Evolutionary conservation across 2,329 filamentous ascomycete species (phyloP).

Genomic region (Sclerotinia minor): DNA sequence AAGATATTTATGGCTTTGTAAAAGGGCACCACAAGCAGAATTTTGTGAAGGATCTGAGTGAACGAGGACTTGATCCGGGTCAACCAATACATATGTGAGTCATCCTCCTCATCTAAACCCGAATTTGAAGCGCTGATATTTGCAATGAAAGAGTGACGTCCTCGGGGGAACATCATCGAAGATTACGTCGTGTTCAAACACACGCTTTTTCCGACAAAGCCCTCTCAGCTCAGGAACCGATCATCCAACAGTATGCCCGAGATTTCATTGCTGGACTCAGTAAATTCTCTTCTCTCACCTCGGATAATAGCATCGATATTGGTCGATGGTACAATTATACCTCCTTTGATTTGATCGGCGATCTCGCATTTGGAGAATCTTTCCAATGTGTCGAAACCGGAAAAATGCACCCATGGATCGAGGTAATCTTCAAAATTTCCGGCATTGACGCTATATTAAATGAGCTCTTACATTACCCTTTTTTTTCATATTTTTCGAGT

Average conservation of each 20-base stretch:
- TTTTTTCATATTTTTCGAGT: too few relatives aligned
- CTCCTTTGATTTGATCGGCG: constrained; percentile 46
- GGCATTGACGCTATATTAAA: neutral
- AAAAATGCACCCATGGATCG: constrained; percentile 13
- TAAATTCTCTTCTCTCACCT: constrained; percentile 11
- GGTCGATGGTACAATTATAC: constrained; percentile 42
- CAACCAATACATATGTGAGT: neutral
- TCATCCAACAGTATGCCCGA: constrained; percentile 18
- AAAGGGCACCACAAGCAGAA: constrained; percentile 6
- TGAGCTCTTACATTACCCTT: neutral
- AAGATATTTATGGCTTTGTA: constrained; percentile 24
- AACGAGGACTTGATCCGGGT: rapidly evolving
- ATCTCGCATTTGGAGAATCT: constrained; percentile 48
- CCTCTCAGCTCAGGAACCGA: constrained; percentile 39
- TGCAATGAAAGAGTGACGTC: neutral
- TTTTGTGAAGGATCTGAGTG: neutral
- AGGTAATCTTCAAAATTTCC: neutral
- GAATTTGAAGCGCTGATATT: neutral
- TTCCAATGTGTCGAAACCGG: constrained; percentile 41
- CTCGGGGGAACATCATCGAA: constrained; percentile 33
- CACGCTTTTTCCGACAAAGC: constrained; percentile 42
- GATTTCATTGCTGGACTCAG: constrained; percentile 16
- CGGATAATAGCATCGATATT: constrained; percentile 26
- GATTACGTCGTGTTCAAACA: constrained; percentile 38
- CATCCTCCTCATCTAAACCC: neutral